Base-by-base conservation (phyloP, 2,329 filamentous ascomycete genomes). In the Leptographium lundbergii region DNA sequence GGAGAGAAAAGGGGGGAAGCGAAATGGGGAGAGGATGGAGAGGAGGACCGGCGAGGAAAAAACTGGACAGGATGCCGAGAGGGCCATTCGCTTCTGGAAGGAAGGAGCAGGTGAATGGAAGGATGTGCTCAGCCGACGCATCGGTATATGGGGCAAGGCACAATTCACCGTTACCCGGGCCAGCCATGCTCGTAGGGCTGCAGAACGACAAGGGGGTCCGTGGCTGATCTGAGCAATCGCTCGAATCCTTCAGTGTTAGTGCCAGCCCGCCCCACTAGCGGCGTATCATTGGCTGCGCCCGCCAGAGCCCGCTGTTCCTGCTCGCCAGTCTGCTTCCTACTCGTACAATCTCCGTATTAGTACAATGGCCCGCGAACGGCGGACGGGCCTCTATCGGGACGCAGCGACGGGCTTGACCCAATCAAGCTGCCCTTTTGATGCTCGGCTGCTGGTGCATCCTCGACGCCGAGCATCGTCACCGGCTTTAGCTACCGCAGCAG, bases 131-230 rank as follows among this genome's bases (percentile, higher is more conserved):
- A 45, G 42, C 42, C 42, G 42, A 45, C 9, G 17, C 17, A n/a
- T 19, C 19, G 42, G 42, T 45, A 45, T 9, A 19, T 34, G 32
- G 42, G 9, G 42, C 42, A 45, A 45, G 42, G 42, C 42, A 22
- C 42, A 45, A 27, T 51, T 17, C 42, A n/a, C 14, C 6, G 42
- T 9, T 17, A 19, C 27, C 2, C 42, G 42, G 42, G 17, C 42
- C 42, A 45, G 42, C 19, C 42, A 45, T 2, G 48, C 48, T 51
- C 48, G 19, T 58, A 58, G 57, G 57, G 57, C 57, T 58, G 57
- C 57, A 58, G 57, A 34, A 34, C 57, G 27, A 47, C 25, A 45
- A 58, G 39, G 51, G 57, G 34, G 32, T 14, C 14, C 14, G 36
- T 14, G 36, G 36, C 36, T 29, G 54, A n/a, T 52, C 14, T 52